A percentile compares a stretch with the other conserved stretches of the same genome.
phyloP scores from a whole-genome alignment of 208 protist species.

The Leishmania tarentolae region DNA sequence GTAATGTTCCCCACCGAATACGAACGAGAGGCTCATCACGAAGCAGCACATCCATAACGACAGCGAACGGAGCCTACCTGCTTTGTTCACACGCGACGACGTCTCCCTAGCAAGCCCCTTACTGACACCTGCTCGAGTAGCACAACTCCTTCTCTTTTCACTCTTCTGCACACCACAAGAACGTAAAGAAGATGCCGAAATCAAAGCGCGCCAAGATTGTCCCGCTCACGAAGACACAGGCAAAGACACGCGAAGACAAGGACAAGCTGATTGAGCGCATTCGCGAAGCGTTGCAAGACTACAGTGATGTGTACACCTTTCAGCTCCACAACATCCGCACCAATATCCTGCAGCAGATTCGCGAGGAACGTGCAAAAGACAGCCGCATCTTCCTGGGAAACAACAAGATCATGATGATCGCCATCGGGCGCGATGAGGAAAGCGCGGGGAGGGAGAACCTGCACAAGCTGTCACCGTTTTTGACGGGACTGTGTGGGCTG shows the following conservation, averaged over 20 bases:
- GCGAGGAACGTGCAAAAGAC: conserved; percentile 81
- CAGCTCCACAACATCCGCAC: conserved; percentile 87
- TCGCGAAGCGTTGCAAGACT: conserved; percentile 81
- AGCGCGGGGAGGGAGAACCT: conserved; percentile 80
- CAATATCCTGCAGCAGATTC: conserved; percentile 91
- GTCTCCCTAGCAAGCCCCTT: not conserved
- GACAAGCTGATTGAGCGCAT: conserved; percentile 91
- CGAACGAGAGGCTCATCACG: not conserved
- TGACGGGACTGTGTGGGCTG: conserved; percentile 89
- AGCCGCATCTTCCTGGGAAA: conserved; percentile 94
- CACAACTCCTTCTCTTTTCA: not conserved
- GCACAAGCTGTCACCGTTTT: conserved; percentile 87
- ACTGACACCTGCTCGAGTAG: not conserved
- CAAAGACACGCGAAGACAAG: conserved; percentile 92
- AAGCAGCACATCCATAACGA: not conserved
- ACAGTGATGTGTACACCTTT: conserved; percentile 87
- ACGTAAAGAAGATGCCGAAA: conserved; percentile 66
- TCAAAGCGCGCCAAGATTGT: conserved; percentile 87
- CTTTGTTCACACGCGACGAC: not conserved
- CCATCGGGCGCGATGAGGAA: conserved; percentile 85
- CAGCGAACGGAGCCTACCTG: not conserved
- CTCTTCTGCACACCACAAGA: not conserved
- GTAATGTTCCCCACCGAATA: not conserved
- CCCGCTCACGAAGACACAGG: conserved; percentile 88
- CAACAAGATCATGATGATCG: conserved; percentile 95